Percentiles rank a stretch among this genome's conserved stretches.
Conservation (phyloP, 257 asterid genomes). For the Capsicum rhomboideum region DNA sequence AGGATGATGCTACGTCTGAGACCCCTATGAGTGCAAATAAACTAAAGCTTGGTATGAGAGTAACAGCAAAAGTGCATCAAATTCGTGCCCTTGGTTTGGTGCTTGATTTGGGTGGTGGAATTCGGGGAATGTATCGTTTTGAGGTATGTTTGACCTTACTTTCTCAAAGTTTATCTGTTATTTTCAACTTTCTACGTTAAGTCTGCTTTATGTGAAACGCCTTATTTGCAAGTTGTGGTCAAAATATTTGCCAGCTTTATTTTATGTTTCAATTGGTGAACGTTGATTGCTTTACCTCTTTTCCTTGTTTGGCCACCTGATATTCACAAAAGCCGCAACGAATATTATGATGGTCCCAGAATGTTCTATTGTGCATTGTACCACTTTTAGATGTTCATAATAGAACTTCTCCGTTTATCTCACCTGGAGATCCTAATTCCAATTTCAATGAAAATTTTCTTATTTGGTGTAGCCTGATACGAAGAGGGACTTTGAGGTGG, state of each 20-base stretch:
- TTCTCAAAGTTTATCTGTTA: neutral
- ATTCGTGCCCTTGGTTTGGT: slow-evolving; percentile 82
- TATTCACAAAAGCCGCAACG: neutral
- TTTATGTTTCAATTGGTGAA: neutral
- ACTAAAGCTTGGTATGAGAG: slow-evolving; percentile 64
- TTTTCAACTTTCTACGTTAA: neutral
- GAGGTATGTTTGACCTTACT: slow-evolving; percentile 43
- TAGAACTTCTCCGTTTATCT: neutral
- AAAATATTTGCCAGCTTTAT: neutral
- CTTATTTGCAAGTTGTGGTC: neutral
- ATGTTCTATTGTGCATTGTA: neutral
- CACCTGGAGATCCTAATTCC: neutral
- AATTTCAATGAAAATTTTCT: neutral
- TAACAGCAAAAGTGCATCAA: slow-evolving; percentile 77
- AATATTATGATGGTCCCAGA: neutral
- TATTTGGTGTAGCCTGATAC: slow-evolving; percentile 37
- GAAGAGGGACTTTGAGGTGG: slow-evolving; percentile 43
- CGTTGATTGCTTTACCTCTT: neutral
- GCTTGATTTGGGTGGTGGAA: slow-evolving; percentile 75
- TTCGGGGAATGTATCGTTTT: slow-evolving; percentile 82
- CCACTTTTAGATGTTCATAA: neutral
- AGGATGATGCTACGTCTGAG: slow-evolving; percentile 18
- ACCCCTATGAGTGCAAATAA: slow-evolving; percentile 41
- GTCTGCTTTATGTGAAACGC: neutral
- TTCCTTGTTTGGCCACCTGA: neutral